phyloP scores from a whole-genome alignment of 192 early-diverging fungal genomes.

The Podila verticillata region DNA sequence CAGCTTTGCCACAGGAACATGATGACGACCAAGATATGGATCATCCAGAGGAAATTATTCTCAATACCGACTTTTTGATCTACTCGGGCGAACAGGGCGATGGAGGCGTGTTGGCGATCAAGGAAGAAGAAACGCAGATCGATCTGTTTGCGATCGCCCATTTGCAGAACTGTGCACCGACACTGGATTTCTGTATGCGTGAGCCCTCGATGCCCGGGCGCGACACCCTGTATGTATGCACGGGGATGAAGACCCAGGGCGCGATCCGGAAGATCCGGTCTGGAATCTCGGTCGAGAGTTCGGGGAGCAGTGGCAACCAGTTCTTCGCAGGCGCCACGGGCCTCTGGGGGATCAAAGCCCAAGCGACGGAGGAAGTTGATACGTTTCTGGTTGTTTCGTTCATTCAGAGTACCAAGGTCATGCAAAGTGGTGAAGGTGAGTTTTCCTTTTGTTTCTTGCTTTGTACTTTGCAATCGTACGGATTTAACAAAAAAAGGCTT shows the following conservation, averaged over 20 bases:
- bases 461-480: too few relatives aligned
- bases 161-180: conserved; percentile 25
- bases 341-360: conserved; percentile 25
- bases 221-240: conserved; percentile 30
- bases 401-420: conserved; percentile 35
- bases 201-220: conserved; percentile 31
- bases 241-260: conserved; percentile 37
- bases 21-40: not conserved
- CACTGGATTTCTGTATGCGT: conserved; percentile 33
- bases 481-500: not conserved
- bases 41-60: not conserved
- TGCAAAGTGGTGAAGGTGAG: conserved; percentile 7
- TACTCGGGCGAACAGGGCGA: conserved; percentile 40
- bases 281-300: conserved; percentile 25
- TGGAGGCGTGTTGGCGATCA: conserved; percentile 22
- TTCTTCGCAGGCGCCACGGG: conserved; percentile 36
- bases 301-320: conserved; percentile 37
- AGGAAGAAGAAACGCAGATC: conserved; percentile 36
- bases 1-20: not conserved
- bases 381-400: conserved; percentile 32
- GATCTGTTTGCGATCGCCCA: conserved; percentile 26
- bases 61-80: conserved; percentile 34
- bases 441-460: not conserved
- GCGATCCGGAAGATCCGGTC: conserved; percentile 18
- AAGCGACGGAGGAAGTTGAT: conserved; percentile 10